Base-by-base conservation (phyloP, 202 grass and related monocot species). In the Setaria viridis region DNA sequence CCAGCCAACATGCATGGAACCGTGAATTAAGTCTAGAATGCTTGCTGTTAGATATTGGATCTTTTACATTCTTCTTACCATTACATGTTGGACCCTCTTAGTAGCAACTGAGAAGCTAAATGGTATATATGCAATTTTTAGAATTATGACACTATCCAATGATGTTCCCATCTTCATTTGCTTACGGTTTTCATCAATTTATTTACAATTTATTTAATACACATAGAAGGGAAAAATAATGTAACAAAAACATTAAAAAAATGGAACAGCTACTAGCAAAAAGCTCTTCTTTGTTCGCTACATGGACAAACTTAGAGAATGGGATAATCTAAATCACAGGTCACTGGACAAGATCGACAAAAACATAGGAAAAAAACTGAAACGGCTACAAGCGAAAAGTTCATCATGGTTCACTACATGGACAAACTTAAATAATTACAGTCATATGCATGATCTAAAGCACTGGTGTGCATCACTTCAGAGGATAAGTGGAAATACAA, bases 401-500 rank as follows among this genome's bases (percentile, higher is more conserved):
- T 25, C 25, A 25, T 25, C 25, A 25, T 25, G 25, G 25, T 25
- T 25, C 25, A 25, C 25, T 59, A 48, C 10, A 85, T 58, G 1
- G 34, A 47, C n/a, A 84, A 66, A 74, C 37, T 20, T 5, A 19
- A 4, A 76, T 2, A 55, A 56, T 50, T 41, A 41, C 5, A 41
- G 39, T 0, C 39, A 41, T 41, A 41, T 41, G 16, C 1, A 53
- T 16, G 9, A 51, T 48, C 11, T 33, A 34, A 73, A 73, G 51
- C 70, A 53, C 70, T 33, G 10, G 35, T 35, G 2, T 6, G 16
- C 4, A 15, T 48, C 30, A 70, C 55, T 20, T 32, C 11, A 53
- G 20, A 83, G 51, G 19, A 84, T 64, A 83, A 49, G 32, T 62
- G 4, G 9, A 42, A 82, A 82, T 82, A 43, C 11, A 73, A 72